Base-by-base conservation (phyloP, 1,284 basidiomycete species). In the Hemileia vastatrix region DNA sequence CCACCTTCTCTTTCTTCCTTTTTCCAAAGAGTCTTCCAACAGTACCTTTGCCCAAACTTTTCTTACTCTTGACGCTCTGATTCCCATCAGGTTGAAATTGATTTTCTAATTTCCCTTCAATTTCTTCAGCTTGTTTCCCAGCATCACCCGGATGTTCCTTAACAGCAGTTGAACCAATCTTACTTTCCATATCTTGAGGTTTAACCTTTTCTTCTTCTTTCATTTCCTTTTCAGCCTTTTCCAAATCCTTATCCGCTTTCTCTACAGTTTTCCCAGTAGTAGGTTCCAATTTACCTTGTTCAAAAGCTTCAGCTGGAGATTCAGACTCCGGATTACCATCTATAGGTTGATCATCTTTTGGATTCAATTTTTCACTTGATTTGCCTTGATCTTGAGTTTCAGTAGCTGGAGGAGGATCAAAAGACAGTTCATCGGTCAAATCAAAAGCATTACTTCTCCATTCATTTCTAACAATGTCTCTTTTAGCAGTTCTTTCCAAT, bases 361-460 rank as follows among this genome's bases (percentile, higher is more conserved):
- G 36, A 40, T 40, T 15, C 36, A 40, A 6, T 15, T 40, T 40
- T 11, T 40, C 36, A 27, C 6, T 27, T 27, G 27, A 27, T 6
- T 27, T 27, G 27, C 27, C 27, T 27, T 27, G 27, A 27, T 27
- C 27, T 27, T 27, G 27, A 40, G 15, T 15, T 40, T 40, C 5
- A 40, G 36, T 40, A 11, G 15, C 6, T 19, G 54, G 40, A 13
- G 36, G 40, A 18, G 60, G 5, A 9, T 60, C 19, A 15, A 64
- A 32, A 8, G 62, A 53, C 23, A 52, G 33, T 40, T 27, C 47
- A 9, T 57, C 63, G 19, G 21, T 31, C 6, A 40, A 4, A 51
- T 64, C 63, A 33, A 64, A 64, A 18, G 62, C 63, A 65, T 63
- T 64, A 19, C 59, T 64, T 19, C 63, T 55, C 63, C 63, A 64